Base-by-base conservation (phyloP, 805 yeast genomes). In the Yamadazyma olivae region DNA sequence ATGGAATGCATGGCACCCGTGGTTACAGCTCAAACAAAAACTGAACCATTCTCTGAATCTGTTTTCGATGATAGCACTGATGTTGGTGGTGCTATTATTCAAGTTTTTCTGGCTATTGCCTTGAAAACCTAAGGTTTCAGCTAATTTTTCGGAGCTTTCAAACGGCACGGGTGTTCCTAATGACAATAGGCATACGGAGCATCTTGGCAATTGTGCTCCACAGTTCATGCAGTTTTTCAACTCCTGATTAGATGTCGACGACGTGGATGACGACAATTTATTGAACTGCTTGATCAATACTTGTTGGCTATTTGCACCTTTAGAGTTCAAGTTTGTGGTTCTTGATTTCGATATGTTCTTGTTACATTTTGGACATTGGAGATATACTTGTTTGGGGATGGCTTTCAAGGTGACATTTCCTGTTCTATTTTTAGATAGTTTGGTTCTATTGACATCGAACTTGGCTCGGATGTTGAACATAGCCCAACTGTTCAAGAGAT, bases 1-100 rank as follows among this genome's bases (percentile, higher is more conserved):
- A 56, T 91, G 99, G 3, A 84, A 89, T 0, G 95, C 89, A 61
- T 91, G 99, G 77, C 81, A 81, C 1, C 96, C 95, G 51, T 91
- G 99, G 53, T 84, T 87, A 55, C 99, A 91, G 22, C 81, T 77
- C 45, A 91, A 61, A 52, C 99, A 91, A 60, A 88, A 88, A 47
- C 93, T 86, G 47, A 91, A 89, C 95, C 96, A 88, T 44, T 83
- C 83, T 40, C 79, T 74, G 54, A 84, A 77, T 40, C 64, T 61
- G 14, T 64, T 59, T 39, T 67, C 74, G 17, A 66, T 59, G 17
- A 51, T 49, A 16, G 44, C 48, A 15, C 42, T 44, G 13, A 39
- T 13, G 3, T 48, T 31, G 12, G 27, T 23, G 6, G 13, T 17
- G 10, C 23, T 17, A 15, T 30, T 17, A 12, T 15, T 22, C 6